A percentile compares a stretch with the other conserved stretches of the same genome.
These are phyloP conservation scores for Lactifluus pinguis DNA, from an alignment of 768 basidiomycete genomes.

Conservation along the genomic window DNA sequence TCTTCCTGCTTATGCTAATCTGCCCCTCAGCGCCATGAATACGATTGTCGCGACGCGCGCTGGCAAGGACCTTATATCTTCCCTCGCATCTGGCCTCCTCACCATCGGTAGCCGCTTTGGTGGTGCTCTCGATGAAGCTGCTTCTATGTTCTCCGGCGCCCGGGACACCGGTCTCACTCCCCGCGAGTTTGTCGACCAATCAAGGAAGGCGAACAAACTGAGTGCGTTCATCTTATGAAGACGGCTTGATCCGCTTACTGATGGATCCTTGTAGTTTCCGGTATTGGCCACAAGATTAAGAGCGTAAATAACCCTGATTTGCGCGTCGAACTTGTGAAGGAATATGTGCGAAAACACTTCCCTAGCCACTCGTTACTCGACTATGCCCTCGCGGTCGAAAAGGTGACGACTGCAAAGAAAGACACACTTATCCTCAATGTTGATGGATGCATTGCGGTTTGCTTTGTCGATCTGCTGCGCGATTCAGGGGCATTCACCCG, in stretches of 20 bases:
- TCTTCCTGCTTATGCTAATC: background rate
- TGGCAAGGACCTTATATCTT: conserved; percentile 98
- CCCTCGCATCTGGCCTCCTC: conserved; percentile 88
- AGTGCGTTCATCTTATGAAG: conserved; percentile 42
- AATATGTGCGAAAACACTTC: conserved; percentile 94
- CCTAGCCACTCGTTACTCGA: conserved; percentile 88
- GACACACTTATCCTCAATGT: conserved; percentile 97
- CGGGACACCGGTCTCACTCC: conserved; percentile 88
- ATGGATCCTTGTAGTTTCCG: conserved; percentile 51
- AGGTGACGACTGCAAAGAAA: conserved; percentile 96
- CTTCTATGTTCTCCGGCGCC: conserved; percentile 88
- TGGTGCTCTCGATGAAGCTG: conserved; percentile 97
- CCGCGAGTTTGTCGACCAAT: conserved; percentile 95
- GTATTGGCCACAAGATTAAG: conserved; percentile 99
- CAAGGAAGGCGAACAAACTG: conserved; percentile 88
- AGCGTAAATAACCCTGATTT: conserved; percentile 93
- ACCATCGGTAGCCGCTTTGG: conserved; percentile 98
- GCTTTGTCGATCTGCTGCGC: conserved; percentile 90
- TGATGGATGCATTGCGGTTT: conserved; percentile 91
- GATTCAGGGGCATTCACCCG: conserved; percentile 91
- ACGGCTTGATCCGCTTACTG: background rate
- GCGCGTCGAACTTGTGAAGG: conserved; percentile 89
- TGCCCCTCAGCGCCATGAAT: conserved; percentile 74
- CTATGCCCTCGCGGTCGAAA: conserved; percentile 94
- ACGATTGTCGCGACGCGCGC: conserved; percentile 98